Conservation (phyloP, 1,284 basidiomycete genomes). For the Entoloma clypeatum region DNA sequence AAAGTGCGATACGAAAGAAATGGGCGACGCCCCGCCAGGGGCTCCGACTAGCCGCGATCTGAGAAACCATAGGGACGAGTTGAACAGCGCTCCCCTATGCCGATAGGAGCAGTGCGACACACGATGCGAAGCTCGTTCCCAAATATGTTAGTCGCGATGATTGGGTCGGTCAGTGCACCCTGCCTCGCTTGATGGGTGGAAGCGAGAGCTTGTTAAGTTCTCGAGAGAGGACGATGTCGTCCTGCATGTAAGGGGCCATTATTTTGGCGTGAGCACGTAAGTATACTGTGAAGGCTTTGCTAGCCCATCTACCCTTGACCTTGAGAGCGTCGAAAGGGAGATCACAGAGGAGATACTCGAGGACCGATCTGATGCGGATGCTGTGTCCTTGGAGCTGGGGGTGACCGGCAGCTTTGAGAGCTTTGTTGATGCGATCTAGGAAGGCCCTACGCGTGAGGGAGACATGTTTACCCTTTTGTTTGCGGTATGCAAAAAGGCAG, state of each 20-base stretch:
- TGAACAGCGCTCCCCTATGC: too few relatives aligned
- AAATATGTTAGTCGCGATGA: too few relatives aligned
- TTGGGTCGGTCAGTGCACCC: too few relatives aligned
- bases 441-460: constrained; percentile 18
- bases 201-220: too few relatives aligned
- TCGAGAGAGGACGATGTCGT: too few relatives aligned
- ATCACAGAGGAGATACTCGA: constrained; percentile 15
- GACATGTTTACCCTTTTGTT: background rate
- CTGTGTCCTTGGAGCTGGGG: constrained; percentile 24
- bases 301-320: constrained; percentile 16
- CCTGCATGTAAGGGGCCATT: constrained; percentile 20
- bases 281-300: constrained; percentile 16
- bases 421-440: constrained; percentile 14
- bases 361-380: constrained; percentile 28
- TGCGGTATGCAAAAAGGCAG: constrained; percentile 12
- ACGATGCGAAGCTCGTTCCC: too few relatives aligned
- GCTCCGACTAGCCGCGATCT: too few relatives aligned
- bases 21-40: too few relatives aligned
- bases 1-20: too few relatives aligned
- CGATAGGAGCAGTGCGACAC: too few relatives aligned
- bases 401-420: constrained; percentile 16
- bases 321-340: constrained; percentile 26
- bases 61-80: too few relatives aligned
- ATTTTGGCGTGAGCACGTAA: constrained; percentile 16
- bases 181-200: too few relatives aligned